These are phyloP conservation scores for Cinchona pubescens DNA, from an alignment of 257 asterid species.

Conservation along the genomic window DNA sequence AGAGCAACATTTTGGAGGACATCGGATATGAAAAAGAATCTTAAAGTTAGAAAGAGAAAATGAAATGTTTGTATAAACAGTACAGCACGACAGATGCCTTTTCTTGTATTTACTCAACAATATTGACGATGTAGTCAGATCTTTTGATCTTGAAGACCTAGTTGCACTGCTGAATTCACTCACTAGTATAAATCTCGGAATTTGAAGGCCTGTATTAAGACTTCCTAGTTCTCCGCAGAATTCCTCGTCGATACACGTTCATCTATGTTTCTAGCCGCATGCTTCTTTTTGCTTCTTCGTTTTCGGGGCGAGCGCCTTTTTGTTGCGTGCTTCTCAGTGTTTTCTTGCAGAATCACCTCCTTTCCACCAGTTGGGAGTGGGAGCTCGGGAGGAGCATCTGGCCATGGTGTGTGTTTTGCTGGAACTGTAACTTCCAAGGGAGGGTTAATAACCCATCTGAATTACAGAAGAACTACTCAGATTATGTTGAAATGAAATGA, in stretches of 20 bases:
- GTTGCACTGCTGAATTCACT: conserved; percentile 31
- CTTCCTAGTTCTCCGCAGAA: conserved; percentile 40
- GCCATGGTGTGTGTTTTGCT: conserved; percentile 97
- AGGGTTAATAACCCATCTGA: conserved; percentile 91
- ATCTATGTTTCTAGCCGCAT: conserved; percentile 43
- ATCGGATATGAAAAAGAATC: conserved; percentile 10
- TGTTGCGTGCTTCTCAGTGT: conserved; percentile 46
- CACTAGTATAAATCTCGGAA: conserved; percentile 23
- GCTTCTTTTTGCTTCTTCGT: conserved; percentile 65
- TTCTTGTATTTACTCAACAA: conserved; percentile 34
- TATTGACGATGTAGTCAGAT: conserved; percentile 22
- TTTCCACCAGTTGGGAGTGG: conserved; percentile 62
- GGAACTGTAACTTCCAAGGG: conserved; percentile 84
- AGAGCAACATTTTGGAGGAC: background rate
- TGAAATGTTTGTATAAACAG: conserved; percentile 36
- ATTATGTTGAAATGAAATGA: background rate
- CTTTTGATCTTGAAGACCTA: conserved; percentile 24
- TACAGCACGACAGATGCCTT: conserved; percentile 35
- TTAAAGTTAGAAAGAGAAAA: conserved; percentile 12
- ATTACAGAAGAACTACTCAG: background rate
- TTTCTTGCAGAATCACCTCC: conserved; percentile 39
- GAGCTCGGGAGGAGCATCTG: conserved; percentile 90
- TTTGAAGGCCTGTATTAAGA: conserved; percentile 5
- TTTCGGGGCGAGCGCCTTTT: conserved; percentile 62
- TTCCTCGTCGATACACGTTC: conserved; percentile 45